Evolutionary conservation across 352 stramenopile species (phyloP), one percentile per base, ranked within the genome.

Genomic region (Globisporangium radiosum): DNA sequence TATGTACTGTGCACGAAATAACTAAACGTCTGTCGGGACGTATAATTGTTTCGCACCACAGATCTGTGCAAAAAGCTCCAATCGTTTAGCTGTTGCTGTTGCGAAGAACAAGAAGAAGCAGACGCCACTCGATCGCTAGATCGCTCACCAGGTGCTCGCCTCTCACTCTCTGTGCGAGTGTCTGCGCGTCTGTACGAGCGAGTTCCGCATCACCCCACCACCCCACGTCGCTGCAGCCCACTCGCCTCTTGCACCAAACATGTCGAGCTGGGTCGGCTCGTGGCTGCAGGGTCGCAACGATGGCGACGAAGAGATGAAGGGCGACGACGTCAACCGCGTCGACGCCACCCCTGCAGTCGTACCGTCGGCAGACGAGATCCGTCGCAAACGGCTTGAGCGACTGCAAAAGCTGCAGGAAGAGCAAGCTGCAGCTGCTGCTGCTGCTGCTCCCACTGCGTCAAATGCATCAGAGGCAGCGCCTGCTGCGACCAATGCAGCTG

Each of bases 361-460:
- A n/a, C 57, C 67, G 7, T 75, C 72, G 0, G 70, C 74, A 42
- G 74, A 85, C 19, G 74, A 83, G 48, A 76, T 83, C 55, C 72
- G 76, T 2, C 71, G 71, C 15, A 66, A 63, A 5, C 72, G 71
- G 0, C 70, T 81, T 55, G 81, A 92, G 61, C 76, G 78, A 9
- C 76, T 90, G 15, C 74, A 85, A 60, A 72, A 84, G 65, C 59
- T 90, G 9, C 66, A 89, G 19, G 70, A 83, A 40, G 65, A 82
- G 43, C 73, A 63, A 33, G 45, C 65, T 62, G 38, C 33, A 47
- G 54, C 69, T 60, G 40, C 40, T 0, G 40, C 40, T 44, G 54
- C 69, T 60, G 40, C 40, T 44, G 40, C 40, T 44, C 11, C 40
- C 7, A 44, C 7, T 13, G n/a, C 17, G 0, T 4, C 52, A 57